Evolutionary conservation across 495 filamentous ascomycete genomes (phyloP).

Genomic region (Penicillium angulare): DNA sequence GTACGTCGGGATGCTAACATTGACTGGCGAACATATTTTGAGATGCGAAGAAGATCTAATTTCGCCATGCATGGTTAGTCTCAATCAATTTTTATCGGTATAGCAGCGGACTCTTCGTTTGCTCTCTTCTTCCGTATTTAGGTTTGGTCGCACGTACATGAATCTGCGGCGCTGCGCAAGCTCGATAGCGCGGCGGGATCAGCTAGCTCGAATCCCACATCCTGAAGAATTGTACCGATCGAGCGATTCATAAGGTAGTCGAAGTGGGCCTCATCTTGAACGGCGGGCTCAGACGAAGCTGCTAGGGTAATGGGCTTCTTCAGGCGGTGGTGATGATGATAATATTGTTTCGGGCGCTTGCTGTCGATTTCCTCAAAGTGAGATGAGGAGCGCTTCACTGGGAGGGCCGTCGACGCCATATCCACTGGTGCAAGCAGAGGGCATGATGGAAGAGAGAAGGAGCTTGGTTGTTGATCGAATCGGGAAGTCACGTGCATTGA

Average conservation of each 20-base stretch:
- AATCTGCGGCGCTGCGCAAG: slow-evolving; percentile 56
- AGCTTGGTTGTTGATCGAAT: slow-evolving; percentile 14
- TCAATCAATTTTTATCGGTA: neutral
- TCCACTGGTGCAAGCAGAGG: slow-evolving; percentile 11
- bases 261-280: slow-evolving; percentile 43
- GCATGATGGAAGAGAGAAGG: neutral
- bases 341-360: slow-evolving; percentile 47
- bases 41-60: slow-evolving; percentile 58
- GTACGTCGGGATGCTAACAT: slow-evolving; percentile 61
- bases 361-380: slow-evolving; percentile 23
- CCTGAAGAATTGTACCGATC: slow-evolving; percentile 51
- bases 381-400: slow-evolving; percentile 45
- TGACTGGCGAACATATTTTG: slow-evolving; percentile 55
- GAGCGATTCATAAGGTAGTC: slow-evolving; percentile 56
- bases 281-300: slow-evolving; percentile 17
- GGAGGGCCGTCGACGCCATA: slow-evolving; percentile 34
- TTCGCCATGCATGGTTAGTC: neutral
- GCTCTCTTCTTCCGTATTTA: too few relatives aligned
- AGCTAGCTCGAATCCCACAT: slow-evolving; percentile 58
- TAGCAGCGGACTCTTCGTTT: too few relatives aligned
- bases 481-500: neutral
- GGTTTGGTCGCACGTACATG: slow-evolving; percentile 67
- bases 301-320: slow-evolving; percentile 34
- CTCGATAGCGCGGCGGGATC: slow-evolving; percentile 57
- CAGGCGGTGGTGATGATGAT: slow-evolving; percentile 46